Evolutionary conservation across 768 basidiomycete genomes (phyloP).

Genomic region (Trametes sanguinea): DNA sequence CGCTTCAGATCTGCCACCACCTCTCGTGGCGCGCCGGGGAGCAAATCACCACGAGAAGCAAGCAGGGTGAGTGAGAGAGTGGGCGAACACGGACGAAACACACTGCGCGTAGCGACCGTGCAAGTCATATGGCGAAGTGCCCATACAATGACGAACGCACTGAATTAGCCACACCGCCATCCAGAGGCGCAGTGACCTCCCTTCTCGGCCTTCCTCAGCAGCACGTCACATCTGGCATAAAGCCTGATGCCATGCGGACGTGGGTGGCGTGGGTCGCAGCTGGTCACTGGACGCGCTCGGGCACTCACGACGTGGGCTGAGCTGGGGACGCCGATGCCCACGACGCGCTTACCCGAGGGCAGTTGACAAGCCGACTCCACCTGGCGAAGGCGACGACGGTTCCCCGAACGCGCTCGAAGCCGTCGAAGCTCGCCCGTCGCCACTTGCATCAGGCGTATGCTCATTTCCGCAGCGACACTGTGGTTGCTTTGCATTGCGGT

Average conservation of each 20-base stretch:
- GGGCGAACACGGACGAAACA: too few relatives aligned
- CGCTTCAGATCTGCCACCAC: background rate
- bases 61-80: too few relatives aligned
- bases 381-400: background rate
- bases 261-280: background rate
- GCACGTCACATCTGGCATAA: background rate
- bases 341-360: background rate
- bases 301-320: background rate
- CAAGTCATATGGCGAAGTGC: background rate
- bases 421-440: background rate
- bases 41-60: too few relatives aligned
- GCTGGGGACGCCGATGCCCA: background rate
- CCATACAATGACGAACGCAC: background rate
- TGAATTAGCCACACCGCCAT: background rate
- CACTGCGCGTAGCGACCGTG: background rate
- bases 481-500: too few relatives aligned
- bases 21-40: slow-evolving; percentile 5
- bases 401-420: slow-evolving; percentile 5
- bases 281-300: background rate
- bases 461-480: background rate
- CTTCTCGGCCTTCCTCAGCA: background rate
- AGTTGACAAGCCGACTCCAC: background rate
- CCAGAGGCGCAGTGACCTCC: background rate
- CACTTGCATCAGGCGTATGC: background rate
- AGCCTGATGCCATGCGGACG: background rate